These are phyloP conservation scores for Syncephalastrum contaminatum DNA, from an alignment of 371 early-diverging fungal species.

Conservation along the genomic window DNA sequence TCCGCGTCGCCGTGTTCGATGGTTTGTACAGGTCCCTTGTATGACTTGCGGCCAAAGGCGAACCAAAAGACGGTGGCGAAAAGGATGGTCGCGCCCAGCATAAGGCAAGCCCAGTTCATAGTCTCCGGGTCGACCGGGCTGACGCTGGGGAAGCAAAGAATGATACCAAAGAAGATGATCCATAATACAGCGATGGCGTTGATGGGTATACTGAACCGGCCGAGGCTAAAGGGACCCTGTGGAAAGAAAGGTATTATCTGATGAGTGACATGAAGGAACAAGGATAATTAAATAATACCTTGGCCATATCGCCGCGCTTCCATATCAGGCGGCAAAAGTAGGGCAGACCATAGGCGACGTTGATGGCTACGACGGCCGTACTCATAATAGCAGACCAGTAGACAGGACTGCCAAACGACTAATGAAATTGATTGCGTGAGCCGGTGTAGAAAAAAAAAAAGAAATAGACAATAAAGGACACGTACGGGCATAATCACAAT, in stretches of 20 bases:
- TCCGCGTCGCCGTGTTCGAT: too few relatives aligned
- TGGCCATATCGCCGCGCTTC: conserved; percentile 17
- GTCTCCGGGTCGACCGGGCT: conserved; percentile 14
- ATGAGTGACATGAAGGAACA: neutral
- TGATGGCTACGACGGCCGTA: conserved; percentile 26
- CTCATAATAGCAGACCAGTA: conserved; percentile 26
- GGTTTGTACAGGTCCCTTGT: conserved; percentile 15
- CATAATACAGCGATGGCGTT: conserved; percentile 21
- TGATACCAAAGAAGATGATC: conserved; percentile 27
- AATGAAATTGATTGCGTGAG: neutral
- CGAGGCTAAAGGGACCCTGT: conserved; percentile 26
- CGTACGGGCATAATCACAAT: conserved; percentile 29
- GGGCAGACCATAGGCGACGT: conserved; percentile 26
- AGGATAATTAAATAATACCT: neutral
- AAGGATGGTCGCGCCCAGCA: conserved; percentile 25
- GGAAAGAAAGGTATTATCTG: neutral
- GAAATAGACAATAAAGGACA: neutral
- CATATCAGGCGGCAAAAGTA: conserved; percentile 27
- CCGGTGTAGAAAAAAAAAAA: neutral
- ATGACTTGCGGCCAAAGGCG: conserved; percentile 17
- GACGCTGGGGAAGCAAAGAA: conserved; percentile 25
- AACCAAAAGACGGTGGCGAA: conserved; percentile 21
- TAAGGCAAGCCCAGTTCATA: conserved; percentile 30
- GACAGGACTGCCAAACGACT: conserved; percentile 20
- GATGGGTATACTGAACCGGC: conserved; percentile 21